Base-by-base conservation (phyloP, 2,329 filamentous ascomycete genomes). In the Calycina marina region DNA sequence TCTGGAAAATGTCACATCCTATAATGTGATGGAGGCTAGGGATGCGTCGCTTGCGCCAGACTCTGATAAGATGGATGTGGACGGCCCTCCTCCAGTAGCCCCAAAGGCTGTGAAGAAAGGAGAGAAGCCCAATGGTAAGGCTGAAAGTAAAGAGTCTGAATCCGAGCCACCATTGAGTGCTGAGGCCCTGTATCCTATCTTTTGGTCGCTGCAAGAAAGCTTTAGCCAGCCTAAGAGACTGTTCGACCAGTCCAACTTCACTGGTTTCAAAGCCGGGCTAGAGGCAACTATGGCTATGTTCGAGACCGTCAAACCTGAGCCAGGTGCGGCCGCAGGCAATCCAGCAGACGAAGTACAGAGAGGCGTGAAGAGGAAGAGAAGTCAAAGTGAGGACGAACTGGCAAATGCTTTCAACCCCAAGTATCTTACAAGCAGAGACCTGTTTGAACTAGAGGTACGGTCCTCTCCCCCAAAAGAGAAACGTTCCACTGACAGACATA, bases 371-470 rank as follows among this genome's bases (percentile, higher is more conserved):
- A 72, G 83, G 35, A 92, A 86, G 54, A 63, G 69, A 26, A 64
- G 68, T 8, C 65, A 65, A 25, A 58, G 59, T 16, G 69, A 71
- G 5, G 68, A 72, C 34, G 75, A 77, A 39, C 60, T 76, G 31
- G 66, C 74, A 14, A 78, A 73, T 49, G 76, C 72, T 14, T 96
- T 93, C 59, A 98, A 98, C 48, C 88, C 92, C 1, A 98, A 96
- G 52, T 99, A 98, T 53, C 68, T 99, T 12, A 99, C 90, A n/a
- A 96, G 86, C 54, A 72, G 80, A 42, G 92, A 98, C 53, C 64
- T 99, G 1, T 99, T 99, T 55, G 84, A 92, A 48, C 70, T 98
- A 28, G 90, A 98, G 68, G 80, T 84, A 64, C 38, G 60, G 49
- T 30, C 14, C 26, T 4, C n/a, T n/a, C n/a, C n/a, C n/a, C n/a